Evolutionary conservation across 2,329 filamentous ascomycete species (phyloP).

Genomic region (Drechslerella dactyloides): DNA sequence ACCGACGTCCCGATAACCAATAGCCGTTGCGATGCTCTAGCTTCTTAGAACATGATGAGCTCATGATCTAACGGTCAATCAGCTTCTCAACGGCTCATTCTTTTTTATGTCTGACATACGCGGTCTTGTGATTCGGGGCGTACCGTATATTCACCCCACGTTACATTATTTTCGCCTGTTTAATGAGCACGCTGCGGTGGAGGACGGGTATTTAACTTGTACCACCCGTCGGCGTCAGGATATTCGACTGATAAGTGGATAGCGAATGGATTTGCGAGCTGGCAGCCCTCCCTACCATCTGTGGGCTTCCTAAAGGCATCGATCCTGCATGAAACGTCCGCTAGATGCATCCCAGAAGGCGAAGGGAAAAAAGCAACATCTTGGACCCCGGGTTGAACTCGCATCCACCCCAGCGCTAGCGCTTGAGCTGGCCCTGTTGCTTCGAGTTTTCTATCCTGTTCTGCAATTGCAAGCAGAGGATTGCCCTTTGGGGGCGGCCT

Average conservation of each 20-base stretch:
- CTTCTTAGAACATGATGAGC: constrained; percentile 29
- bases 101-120: constrained; percentile 5
- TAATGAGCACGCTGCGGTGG: constrained; percentile 2
- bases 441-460: constrained; percentile 39
- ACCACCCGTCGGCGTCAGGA: constrained; percentile 6
- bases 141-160: constrained; percentile 9
- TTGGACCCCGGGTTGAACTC: constrained; percentile 33
- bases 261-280: constrained; percentile 17
- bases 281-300: constrained; percentile 28
- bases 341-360: constrained; percentile 34
- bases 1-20: constrained; percentile 22
- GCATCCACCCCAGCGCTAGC: constrained; percentile 25
- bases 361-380: constrained; percentile 24
- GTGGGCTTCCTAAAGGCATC: constrained; percentile 35
- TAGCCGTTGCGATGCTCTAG: constrained; percentile 11
- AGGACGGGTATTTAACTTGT: constrained; percentile 7
- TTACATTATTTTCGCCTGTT: constrained; percentile 25
- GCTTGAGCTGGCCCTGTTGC: constrained; percentile 45
- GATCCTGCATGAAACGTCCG: constrained; percentile 51
- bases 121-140: constrained; percentile 43
- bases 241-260: constrained; percentile 26
- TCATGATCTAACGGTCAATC: constrained; percentile 30
- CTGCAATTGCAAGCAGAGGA: constrained; percentile 19
- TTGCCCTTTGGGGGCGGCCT: constrained; percentile 34
- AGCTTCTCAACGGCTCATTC: neutral